Base-by-base conservation (phyloP, 345 rosid genomes). In the Sonneratia caseolaris region DNA sequence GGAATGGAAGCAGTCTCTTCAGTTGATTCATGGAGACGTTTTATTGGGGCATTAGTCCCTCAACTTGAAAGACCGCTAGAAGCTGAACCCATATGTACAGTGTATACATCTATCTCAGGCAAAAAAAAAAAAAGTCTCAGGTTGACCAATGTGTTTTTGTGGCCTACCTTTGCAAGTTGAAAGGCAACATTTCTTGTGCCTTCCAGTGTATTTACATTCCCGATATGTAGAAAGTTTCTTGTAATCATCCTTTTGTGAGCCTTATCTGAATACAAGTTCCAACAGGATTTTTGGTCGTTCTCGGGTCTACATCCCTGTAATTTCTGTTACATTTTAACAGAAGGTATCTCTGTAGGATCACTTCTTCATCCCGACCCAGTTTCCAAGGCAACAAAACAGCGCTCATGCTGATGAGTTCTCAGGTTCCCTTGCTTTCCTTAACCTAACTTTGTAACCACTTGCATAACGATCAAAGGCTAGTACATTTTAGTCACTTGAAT, bases 341-440 rank as follows among this genome's bases (percentile, higher is more conserved):
- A 27, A 36, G 36, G 66, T 35, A 43, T 71, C 70, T 73, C 37
- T 76, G 74, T 82, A 95, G 99, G 94, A 88, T 75, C 87, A 89
- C 77, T 66, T 95, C 77, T 75, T 74, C 69, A 68, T 95, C 71
- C 72, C 92, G 79, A 79, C 89, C 67, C 94, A 84, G 77, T 95
- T 90, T 81, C 99, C 99, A 9, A 95, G 86, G 84, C 91, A 89
- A 70, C 98, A 83, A 74, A 74, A 96, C 97, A 49, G 76, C 82
- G 75, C 73, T 95, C 73, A 78, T 86, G 81, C 89, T 95, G 70
- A 97, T 89, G 72, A 95, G 99, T 84, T 82, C 83, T 70, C 92
- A 88, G 97, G 99, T 94, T 48, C 66, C 27, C 22, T 37, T 21
- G 61, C 32, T 27, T 27, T 8, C 47, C 42, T 35, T 21, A n/a